These are phyloP conservation scores for Lathyrus sativus DNA, from an alignment of 306 rosid genomes.

Conservation along the genomic window DNA sequence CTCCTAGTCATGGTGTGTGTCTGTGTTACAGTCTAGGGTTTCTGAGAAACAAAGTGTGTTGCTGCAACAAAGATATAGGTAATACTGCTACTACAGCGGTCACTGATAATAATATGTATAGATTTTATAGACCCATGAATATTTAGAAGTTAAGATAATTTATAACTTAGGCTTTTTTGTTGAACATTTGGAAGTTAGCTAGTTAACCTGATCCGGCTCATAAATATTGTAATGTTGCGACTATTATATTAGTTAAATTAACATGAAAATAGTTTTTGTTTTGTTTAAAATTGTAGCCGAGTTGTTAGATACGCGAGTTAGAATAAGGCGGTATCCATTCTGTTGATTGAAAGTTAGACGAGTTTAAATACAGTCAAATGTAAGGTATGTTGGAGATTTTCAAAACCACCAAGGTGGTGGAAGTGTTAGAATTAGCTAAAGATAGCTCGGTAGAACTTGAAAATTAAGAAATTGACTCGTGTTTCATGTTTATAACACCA, in stretches of 20 bases:
- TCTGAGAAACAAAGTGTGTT: constrained; percentile 45
- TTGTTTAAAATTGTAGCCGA: no score
- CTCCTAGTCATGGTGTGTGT: constrained; percentile 40
- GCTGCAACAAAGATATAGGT: constrained; percentile 45
- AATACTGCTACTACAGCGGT: neutral
- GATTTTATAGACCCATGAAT: constrained; percentile 50
- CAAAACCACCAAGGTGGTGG: no score
- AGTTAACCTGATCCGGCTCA: neutral
- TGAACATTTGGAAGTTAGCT: neutral
- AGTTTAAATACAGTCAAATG: no score
- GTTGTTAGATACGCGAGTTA: no score
- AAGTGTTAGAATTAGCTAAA: no score
- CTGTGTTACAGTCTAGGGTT: constrained; percentile 58
- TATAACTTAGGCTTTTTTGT: neutral
- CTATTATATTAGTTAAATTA: neutral
- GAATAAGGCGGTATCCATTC: no score
- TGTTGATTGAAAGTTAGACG: no score
- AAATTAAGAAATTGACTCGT: no score
- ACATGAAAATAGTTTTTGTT: neutral
- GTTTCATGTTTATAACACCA: no score
- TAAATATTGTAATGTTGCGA: neutral
- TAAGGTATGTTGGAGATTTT: no score
- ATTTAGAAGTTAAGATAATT: constrained; percentile 28
- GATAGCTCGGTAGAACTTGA: no score
- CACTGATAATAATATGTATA: constrained; percentile 35